phyloP scores from a whole-genome alignment of 805 yeast genomes.

The Hyphopichia homilentoma region DNA sequence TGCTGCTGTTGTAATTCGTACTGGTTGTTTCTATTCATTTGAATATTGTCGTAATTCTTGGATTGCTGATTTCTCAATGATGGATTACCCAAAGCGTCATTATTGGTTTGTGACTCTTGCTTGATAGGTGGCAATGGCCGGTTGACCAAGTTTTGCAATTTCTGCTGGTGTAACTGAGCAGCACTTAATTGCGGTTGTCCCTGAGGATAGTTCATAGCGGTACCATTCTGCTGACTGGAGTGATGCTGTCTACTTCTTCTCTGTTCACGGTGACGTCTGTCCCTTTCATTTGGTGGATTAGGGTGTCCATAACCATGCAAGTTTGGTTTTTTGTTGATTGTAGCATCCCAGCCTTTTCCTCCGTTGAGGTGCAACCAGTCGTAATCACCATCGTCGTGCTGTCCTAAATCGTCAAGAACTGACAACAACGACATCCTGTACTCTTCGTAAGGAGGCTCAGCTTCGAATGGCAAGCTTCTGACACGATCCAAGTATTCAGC shows the following conservation, averaged over 20 bases:
- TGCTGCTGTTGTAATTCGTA: slow-evolving; percentile 6
- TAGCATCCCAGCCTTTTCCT: slow-evolving; percentile 80
- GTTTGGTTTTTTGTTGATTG: slow-evolving; percentile 72
- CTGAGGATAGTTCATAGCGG: slow-evolving; percentile 6
- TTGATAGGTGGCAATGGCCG: slow-evolving; percentile 47
- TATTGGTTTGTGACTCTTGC: slow-evolving; percentile 30
- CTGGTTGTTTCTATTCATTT: slow-evolving; percentile 13
- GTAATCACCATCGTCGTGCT: slow-evolving; percentile 61
- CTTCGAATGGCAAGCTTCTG: slow-evolving; percentile 68
- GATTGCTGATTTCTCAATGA: slow-evolving; percentile 17
- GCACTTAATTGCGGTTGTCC: slow-evolving; percentile 38
- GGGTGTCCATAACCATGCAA: slow-evolving; percentile 81
- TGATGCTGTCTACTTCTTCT: slow-evolving; percentile 44
- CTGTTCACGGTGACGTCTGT: slow-evolving; percentile 45
- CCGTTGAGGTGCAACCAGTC: slow-evolving; percentile 81
- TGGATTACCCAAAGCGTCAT: slow-evolving; percentile 18
- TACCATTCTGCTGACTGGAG: slow-evolving; percentile 1
- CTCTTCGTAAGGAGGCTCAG: slow-evolving; percentile 74
- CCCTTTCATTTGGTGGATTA: slow-evolving; percentile 49
- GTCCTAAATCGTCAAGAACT: slow-evolving; percentile 54
- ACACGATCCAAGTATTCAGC: slow-evolving; percentile 70
- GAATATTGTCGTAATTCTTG: slow-evolving; percentile 11
- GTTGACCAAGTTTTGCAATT: slow-evolving; percentile 45
- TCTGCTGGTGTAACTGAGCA: slow-evolving; percentile 46
- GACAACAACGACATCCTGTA: slow-evolving; percentile 58